phyloP scores from a whole-genome alignment of 2,329 filamentous ascomycete species.

The Domatiomyces catenatus region DNA sequence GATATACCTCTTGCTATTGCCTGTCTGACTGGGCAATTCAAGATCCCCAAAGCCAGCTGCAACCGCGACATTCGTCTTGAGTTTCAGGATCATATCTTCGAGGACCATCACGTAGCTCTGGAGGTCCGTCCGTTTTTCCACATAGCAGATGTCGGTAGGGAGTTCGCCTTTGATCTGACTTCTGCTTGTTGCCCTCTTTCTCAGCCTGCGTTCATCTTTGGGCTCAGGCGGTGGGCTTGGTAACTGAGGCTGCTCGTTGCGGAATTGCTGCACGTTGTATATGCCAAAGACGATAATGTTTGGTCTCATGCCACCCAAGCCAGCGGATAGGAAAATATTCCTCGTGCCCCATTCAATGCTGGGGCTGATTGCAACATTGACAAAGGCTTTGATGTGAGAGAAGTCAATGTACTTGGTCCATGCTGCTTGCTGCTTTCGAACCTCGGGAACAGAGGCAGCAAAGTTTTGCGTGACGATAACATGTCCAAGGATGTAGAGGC shows the following conservation, averaged over 20 bases:
- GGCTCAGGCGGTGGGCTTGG: conserved; percentile 30
- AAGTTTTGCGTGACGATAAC: conserved; percentile 80
- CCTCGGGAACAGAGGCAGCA: conserved; percentile 60
- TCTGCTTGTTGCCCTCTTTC: conserved; percentile 9
- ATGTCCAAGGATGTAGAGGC: conserved; percentile 70
- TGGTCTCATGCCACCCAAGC: conserved; percentile 72
- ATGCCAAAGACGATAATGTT: conserved; percentile 74
- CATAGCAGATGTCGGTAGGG: conserved; percentile 55
- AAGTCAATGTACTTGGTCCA: conserved; percentile 83
- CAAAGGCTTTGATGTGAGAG: conserved; percentile 74
- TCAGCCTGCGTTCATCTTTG: conserved; percentile 5
- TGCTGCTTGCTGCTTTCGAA: conserved; percentile 60
- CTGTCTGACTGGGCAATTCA: conserved; percentile 51
- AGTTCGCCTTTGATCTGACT: conserved; percentile 38
- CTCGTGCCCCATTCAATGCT: conserved; percentile 71
- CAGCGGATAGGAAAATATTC: conserved; percentile 67
- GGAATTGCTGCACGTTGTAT: conserved; percentile 64
- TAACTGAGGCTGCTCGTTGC: conserved; percentile 44
- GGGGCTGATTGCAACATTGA: conserved; percentile 72
- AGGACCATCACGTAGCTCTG: conserved; percentile 67
- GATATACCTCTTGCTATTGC: conserved; percentile 58
- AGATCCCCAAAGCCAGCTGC: conserved; percentile 66
- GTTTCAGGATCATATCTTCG: conserved; percentile 61
- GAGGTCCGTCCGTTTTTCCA: conserved; percentile 52
- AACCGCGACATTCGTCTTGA: conserved; percentile 72